Evolutionary conservation across 202 grass and related monocot species (phyloP), one percentile per base, ranked within the genome.

Genomic region (Musa balbisiana): DNA sequence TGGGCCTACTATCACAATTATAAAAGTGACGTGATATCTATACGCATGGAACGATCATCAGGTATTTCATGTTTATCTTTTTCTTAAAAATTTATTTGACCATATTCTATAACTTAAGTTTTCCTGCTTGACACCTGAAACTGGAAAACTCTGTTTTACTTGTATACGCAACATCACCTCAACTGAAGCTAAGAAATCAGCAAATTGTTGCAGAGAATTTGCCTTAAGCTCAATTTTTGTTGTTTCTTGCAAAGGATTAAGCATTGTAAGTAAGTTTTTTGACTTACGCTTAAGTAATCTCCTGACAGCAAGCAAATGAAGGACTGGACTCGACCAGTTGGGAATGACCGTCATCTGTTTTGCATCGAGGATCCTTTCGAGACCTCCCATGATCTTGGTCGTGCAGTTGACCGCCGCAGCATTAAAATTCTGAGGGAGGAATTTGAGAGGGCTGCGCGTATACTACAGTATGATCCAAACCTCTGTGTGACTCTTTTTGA

Each of bases 351-450:
- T 53, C 89, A 91, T 73, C 74, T 85, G 21, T 26, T 91, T n/a
- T 88, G 89, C 80, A 88, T 91, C 13, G 89, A 91, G 83, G 89
- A 91, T 53, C 89, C 89, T 1, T 88, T 91, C 4, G 89, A 91
- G 25, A 79, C n/a, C 17, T 11, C 56, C 74, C 89, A 88, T 76
- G 89, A 91, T 58, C 49, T 91, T 1, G 89, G 89, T 33, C 85
- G 83, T 11, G 71, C 53, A 10, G 83, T 91, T 20, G 89, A 91
- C 71, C 64, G 62, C 55, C 80, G 80, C 59, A 91, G 78, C 5
- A 79, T 91, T 67, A 73, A 56, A 55, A 59, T 88, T 60, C 63
- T 91, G 50, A 83, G 74, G 60, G 85, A 83, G 70, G 89, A 91
- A 73, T 85, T 91, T 11, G 71, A 85, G 78, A 77, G 78, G 23